These are phyloP conservation scores for Aspergillus pseudotamarii DNA, from an alignment of 2,329 filamentous ascomycete species.

Conservation along the genomic window DNA sequence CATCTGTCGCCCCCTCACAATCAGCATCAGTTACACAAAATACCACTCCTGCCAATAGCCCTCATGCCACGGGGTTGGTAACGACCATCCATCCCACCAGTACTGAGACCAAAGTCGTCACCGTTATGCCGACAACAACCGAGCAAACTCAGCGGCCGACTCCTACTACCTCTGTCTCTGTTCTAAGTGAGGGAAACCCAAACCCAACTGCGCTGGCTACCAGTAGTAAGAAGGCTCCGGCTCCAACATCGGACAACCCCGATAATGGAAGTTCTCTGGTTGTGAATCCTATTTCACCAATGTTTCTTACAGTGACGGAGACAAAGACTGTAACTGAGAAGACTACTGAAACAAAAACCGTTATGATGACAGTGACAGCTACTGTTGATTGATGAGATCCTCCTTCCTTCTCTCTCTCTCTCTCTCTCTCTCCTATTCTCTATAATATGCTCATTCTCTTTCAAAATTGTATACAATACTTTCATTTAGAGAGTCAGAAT, in stretches of 20 bases:
- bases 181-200: not conserved
- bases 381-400: not conserved
- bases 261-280: not conserved
- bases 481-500: not conserved
- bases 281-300: slow-evolving; percentile 17
- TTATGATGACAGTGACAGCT: not conserved
- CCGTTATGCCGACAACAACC: not conserved
- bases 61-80: not conserved
- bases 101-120: not conserved
- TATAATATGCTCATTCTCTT: not conserved
- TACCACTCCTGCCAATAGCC: not conserved
- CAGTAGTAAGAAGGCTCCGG: not conserved
- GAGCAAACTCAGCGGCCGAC: not conserved
- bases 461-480: not conserved
- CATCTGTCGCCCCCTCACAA: not conserved
- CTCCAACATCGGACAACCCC: not conserved
- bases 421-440: not conserved
- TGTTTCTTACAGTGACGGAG: slow-evolving; percentile 13
- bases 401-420: not conserved
- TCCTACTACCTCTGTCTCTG: not conserved
- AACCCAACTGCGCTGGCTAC: not conserved
- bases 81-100: not conserved
- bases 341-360: not conserved
- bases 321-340: slow-evolving; percentile 13
- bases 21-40: not conserved